Evolutionary conservation across 768 basidiomycete species (phyloP), one percentile per base, ranked within the genome.

Genomic region (Pulveroboletus sp.): DNA sequence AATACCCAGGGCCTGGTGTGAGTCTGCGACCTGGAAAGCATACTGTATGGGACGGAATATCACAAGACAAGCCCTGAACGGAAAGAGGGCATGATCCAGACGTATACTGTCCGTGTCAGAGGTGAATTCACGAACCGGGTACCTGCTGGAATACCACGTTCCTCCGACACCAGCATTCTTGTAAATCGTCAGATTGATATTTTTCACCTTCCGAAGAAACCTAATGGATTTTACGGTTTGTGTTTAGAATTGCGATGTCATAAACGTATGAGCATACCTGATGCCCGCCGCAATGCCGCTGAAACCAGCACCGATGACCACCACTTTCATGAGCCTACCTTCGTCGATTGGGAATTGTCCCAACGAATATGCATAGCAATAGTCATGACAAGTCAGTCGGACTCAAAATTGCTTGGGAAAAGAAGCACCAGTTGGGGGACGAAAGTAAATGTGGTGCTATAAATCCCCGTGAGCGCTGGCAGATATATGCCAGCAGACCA

Each of bases 271-370:
- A 46, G 50, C 68, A 24, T 55, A 78, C 75, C 81, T 70, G 47
- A 83, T 80, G 3, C 75, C 82, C 32, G 81, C 79, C 71, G 21
- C 21, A 54, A 83, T 79, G 4, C 82, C 82, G 40, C 77, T 77
- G 61, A 74, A 82, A 2, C 82, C 81, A 9, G 81, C 79, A 31
- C 82, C 82, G 31, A 83, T 77, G 26, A 74, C 67, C 5, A 78
- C 73, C 26, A 82, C 78, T 55, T 72, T 78, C 47, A 82, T 76
- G 15, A 74, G 78, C 26, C 79, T 71, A 27, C 72, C 59, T 40
- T 80, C 78, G 57, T 81, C 81, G 46, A 82, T 71, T 27, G 72
- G 66, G 53, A 80, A 79, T 33, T 71, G 60, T 1, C 75, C 76
- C 18, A 77, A 53, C 9, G 57, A 49, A 56, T 59, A 64, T 11